phyloP scores from a whole-genome alignment of 768 basidiomycete species.

The Termitomyces sp. region DNA sequence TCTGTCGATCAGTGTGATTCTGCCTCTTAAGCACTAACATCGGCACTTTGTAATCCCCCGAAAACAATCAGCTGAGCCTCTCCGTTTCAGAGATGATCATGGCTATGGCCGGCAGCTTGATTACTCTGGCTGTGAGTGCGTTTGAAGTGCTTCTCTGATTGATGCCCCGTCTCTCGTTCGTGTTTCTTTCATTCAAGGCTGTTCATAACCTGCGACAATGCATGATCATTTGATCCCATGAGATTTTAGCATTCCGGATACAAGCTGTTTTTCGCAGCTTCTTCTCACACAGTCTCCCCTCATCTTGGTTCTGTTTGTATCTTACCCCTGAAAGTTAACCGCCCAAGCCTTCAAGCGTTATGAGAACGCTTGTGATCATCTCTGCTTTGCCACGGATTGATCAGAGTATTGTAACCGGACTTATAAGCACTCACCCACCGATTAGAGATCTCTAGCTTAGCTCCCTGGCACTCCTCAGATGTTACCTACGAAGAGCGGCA shows the following conservation, averaged over 20 bases:
- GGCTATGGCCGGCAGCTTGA: neutral
- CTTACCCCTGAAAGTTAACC: constrained; percentile 8
- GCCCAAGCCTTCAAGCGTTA: constrained; percentile 2
- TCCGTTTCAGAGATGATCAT: constrained; percentile 12
- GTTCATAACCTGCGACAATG: neutral
- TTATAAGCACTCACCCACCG: constrained; percentile 2
- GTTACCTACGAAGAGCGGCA: constrained; percentile 19
- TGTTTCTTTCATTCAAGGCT: constrained; percentile 5
- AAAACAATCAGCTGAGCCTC: constrained; percentile 8
- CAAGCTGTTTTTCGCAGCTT: neutral
- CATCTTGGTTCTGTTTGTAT: neutral
- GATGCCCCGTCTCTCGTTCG: constrained; percentile 4
- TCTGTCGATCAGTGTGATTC: constrained; percentile 6
- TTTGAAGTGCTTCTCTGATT: constrained; percentile 9
- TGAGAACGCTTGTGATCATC: constrained; percentile 8
- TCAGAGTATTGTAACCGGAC: neutral
- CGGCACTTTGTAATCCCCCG: constrained; percentile 1
- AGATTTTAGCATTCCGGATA: neutral
- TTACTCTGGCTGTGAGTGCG: neutral
- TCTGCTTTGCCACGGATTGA: constrained; percentile 9
- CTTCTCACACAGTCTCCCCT: neutral
- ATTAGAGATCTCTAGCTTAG: constrained; percentile 7
- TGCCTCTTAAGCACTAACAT: neutral
- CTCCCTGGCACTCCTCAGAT: constrained; percentile 9
- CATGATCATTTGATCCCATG: neutral